A percentile compares a stretch with the other conserved stretches of the same genome.
Conservation (phyloP, 2,329 filamentous ascomycete genomes). For the Scedosporium apiospermum region DNA sequence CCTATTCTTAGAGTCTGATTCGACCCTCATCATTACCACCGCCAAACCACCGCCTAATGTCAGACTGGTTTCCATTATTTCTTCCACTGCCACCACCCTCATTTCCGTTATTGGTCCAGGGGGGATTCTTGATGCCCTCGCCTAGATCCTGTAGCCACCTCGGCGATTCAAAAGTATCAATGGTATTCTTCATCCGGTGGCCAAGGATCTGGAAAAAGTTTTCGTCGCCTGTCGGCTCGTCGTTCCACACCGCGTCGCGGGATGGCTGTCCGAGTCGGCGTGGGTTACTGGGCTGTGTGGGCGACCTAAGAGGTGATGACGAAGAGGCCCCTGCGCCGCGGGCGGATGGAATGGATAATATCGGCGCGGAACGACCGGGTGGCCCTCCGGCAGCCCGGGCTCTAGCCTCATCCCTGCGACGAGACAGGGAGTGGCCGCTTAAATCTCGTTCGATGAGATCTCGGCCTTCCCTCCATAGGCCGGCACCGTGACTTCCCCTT, state of each 20-base stretch:
- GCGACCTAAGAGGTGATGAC: conserved; percentile 14
- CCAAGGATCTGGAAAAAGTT: conserved; percentile 78
- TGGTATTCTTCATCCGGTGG: conserved; percentile 82
- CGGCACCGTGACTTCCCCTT: conserved; percentile 58
- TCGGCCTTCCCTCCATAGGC: conserved; percentile 84
- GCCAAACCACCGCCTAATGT: conserved; percentile 51
- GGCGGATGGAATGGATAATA: conserved; percentile 37
- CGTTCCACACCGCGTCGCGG: conserved; percentile 22
- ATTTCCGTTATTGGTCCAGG: conserved; percentile 61
- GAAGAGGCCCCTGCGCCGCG: conserved; percentile 19
- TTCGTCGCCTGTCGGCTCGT: conserved; percentile 60
- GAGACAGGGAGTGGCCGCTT: conserved; percentile 49
- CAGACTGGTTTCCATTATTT: conserved; percentile 21
- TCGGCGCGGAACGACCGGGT: conserved; percentile 28
- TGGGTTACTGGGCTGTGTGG: conserved; percentile 20
- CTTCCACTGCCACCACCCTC: conserved; percentile 19
- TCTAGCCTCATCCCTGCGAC: conserved; percentile 35
- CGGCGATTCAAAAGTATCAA: conserved; percentile 73
- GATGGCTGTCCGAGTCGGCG: background rate
- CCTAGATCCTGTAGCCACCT: conserved; percentile 71
- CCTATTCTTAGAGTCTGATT: conserved; percentile 11
- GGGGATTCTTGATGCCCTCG: conserved; percentile 62
- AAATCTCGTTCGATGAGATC: conserved; percentile 84
- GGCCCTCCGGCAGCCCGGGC: conserved; percentile 18
- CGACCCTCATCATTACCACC: conserved; percentile 30